Evolutionary conservation across 768 basidiomycete species (phyloP).

Genomic region (Tephrocybe sp.): DNA sequence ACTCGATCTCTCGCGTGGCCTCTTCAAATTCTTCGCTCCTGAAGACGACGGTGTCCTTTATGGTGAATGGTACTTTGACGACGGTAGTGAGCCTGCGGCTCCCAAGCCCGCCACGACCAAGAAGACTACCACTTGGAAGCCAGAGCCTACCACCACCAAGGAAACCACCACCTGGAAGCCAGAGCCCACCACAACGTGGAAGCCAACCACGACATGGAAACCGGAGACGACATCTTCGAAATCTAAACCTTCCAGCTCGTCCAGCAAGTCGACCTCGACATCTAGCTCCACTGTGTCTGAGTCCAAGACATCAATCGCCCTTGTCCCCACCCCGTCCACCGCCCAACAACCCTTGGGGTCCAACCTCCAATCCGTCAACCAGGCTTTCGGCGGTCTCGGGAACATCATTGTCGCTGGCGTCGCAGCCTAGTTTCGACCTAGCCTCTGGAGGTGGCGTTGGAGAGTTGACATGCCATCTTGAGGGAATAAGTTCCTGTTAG

Average conservation of each 20-base stretch:
- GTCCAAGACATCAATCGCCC: background rate
- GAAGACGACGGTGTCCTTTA: constrained; percentile 44
- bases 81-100: constrained; percentile 22
- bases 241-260: constrained; percentile 27
- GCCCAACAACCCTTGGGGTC: constrained; percentile 24
- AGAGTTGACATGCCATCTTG: background rate
- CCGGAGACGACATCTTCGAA: constrained; percentile 16
- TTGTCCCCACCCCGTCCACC: constrained; percentile 11
- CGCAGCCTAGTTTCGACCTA: constrained; percentile 3
- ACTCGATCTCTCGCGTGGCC: constrained; percentile 56
- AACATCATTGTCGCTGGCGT: constrained; percentile 32
- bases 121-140: constrained; percentile 18
- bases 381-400: constrained; percentile 37
- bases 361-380: constrained; percentile 32
- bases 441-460: background rate
- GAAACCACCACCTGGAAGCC: constrained; percentile 12
- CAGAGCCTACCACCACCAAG: constrained; percentile 16
- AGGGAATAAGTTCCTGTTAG: too few species aligned
- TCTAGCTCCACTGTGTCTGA: constrained; percentile 8
- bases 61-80: constrained; percentile 49
- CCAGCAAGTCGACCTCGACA: constrained; percentile 21
- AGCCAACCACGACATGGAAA: constrained; percentile 20
- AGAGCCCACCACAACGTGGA: constrained; percentile 17
- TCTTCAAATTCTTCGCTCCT: constrained; percentile 54
- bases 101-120: constrained; percentile 20